Evolutionary conservation across 2,329 filamentous ascomycete species (phyloP).

Genomic region (Boeremia exigua): DNA sequence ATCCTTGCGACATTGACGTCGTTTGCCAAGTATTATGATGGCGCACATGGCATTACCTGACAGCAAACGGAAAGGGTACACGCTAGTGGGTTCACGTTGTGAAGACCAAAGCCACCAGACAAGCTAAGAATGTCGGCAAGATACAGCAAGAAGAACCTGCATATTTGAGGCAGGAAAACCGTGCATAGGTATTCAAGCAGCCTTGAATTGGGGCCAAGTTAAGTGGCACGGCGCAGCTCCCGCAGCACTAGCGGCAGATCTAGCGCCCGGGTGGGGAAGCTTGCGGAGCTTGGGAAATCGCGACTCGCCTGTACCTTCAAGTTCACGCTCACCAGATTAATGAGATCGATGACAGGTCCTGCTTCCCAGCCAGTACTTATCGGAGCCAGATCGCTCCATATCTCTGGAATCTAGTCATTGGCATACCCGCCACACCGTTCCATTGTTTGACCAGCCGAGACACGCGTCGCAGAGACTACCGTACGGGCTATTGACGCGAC

Average conservation of each 20-base stretch:
- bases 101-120: too few species aligned
- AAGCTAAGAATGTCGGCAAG: too few species aligned
- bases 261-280: conserved; percentile 9
- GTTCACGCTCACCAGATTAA: background rate
- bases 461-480: background rate
- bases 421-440: background rate
- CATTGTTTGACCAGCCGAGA: background rate
- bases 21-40: background rate
- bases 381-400: background rate
- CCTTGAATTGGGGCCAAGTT: background rate
- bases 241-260: conserved; percentile 8
- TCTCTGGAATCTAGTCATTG: background rate
- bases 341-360: background rate
- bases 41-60: too few species aligned
- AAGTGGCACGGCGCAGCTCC: background rate
- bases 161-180: background rate
- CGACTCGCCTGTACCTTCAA: conserved; percentile 1
- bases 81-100: too few species aligned
- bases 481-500: background rate
- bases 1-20: background rate
- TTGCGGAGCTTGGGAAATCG: background rate
- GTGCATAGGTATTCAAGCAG: background rate
- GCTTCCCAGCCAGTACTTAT: background rate
- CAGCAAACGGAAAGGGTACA: too few species aligned
- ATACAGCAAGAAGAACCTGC: too few species aligned